Conservation (phyloP, 768 basidiomycete species). For the Pholiota microspora region DNA sequence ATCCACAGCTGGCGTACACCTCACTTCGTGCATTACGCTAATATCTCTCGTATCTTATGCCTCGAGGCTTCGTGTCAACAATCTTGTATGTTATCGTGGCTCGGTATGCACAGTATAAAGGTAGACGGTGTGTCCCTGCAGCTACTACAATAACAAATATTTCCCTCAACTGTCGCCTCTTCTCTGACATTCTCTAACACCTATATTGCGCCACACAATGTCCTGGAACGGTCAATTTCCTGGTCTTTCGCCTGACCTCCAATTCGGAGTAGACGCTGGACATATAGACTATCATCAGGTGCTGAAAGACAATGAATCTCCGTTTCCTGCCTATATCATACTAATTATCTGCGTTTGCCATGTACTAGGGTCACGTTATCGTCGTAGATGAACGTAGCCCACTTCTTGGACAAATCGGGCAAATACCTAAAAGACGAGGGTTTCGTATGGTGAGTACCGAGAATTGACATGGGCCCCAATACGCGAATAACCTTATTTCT, state of each 20-base stretch:
- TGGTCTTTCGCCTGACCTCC: neutral
- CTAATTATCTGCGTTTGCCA: neutral
- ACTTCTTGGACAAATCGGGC: neutral
- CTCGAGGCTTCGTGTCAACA: neutral
- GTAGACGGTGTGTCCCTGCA: neutral
- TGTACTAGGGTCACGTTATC: neutral
- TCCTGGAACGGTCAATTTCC: neutral
- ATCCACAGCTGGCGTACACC: neutral
- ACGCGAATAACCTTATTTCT: neutral
- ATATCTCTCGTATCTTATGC: neutral
- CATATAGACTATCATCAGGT: slow-evolving; percentile 5
- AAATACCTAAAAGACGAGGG: neutral
- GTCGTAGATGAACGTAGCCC: neutral
- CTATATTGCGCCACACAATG: neutral
- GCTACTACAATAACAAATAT: neutral
- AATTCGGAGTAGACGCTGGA: slow-evolving; percentile 3
- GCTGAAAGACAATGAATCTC: too few relatives aligned
- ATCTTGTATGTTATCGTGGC: neutral
- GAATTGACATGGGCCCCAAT: neutral
- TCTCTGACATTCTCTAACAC: neutral
- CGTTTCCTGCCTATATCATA: neutral
- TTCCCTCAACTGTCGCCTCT: neutral
- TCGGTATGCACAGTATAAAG: neutral
- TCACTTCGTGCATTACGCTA: neutral
- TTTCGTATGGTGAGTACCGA: neutral